These are phyloP conservation scores for Coemansia sp. DNA, from an alignment of 192 early-diverging fungal species.

Conservation along the genomic window DNA sequence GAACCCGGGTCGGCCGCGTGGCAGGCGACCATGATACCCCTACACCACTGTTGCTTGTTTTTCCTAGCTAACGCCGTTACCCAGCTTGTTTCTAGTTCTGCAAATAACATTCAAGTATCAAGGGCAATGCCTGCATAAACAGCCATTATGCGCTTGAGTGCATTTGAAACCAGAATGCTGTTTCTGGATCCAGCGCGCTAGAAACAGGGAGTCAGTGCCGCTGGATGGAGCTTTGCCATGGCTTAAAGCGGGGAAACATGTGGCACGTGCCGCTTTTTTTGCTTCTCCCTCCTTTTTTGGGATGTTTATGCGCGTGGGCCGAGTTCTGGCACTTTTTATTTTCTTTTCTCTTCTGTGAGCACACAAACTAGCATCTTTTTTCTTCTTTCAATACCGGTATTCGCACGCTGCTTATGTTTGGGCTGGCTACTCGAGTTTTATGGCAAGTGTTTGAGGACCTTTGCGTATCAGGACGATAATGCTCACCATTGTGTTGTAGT, in stretches of 20 bases:
- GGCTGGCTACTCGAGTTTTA: slow-evolving; percentile 39
- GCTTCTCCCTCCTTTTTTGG: slow-evolving; percentile 6
- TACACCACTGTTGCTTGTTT: slow-evolving; percentile 56
- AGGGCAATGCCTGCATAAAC: too few species aligned
- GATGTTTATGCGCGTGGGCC: slow-evolving; percentile 2
- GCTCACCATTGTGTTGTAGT: slow-evolving; percentile 11
- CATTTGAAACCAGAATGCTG: too few species aligned
- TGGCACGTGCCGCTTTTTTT: slow-evolving; percentile 5
- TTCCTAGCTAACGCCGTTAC: background rate
- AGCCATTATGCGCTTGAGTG: too few species aligned
- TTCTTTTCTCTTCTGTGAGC: background rate
- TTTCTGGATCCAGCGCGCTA: too few species aligned
- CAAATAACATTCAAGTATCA: too few species aligned
- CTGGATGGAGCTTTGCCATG: too few species aligned
- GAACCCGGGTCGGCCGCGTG: slow-evolving; percentile 80
- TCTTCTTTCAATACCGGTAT: background rate
- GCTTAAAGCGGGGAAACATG: background rate
- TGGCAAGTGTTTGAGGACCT: slow-evolving; percentile 20
- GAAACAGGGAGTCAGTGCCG: too few species aligned
- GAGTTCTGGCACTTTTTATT: background rate
- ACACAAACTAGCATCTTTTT: background rate
- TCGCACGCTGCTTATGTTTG: slow-evolving; percentile 26
- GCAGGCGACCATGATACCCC: slow-evolving; percentile 77
- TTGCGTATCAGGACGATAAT: background rate
- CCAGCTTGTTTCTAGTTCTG: too few species aligned